Evolutionary conservation across 805 yeast genomes (phyloP), one percentile per base, ranked within the genome.

Genomic region (Blastobotrys peoriensis): DNA sequence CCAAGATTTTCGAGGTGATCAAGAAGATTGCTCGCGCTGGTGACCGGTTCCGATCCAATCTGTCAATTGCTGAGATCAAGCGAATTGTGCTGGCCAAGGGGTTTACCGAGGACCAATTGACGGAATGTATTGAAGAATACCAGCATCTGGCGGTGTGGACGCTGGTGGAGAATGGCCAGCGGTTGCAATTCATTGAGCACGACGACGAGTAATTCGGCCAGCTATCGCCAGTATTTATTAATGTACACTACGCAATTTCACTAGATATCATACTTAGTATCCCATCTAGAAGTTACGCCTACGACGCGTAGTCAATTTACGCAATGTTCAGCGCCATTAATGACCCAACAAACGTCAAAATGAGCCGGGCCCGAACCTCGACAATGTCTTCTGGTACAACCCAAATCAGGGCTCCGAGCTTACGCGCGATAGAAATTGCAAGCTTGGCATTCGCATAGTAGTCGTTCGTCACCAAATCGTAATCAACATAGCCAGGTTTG

Each of bases 311-410:
- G 17, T 5, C 38, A 16, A 23, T 22, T 22, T 46, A 49, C 36
- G 40, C 43, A 35, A 50, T 36, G 35, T 53, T 52, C 43, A 85
- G 66, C 6, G 89, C 71, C 98, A 93, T 93, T 66, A 93, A 77
- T 41, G 96, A 86, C 43, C 97, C 98, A 50, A 93, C 86, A 64
- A 93, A 93, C 1, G 98, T 88, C 63, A 88, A 76, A 46, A 93
- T 85, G 69, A 93, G 80, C 65, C 98, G 80, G 37, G 95, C 76
- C 67, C 98, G 84, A 36, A 93, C 97, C 69, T 91, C 98, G 58
- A 82, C 85, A 59, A 93, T 93, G 69, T 93, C 98, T 66, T 93
- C 98, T n/a, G 98, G 98, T n/a, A 93, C 96, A 56, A 93, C 75
- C 97, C 97, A 93, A 60, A 93, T 93, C 63, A 93, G 78, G 34